These are phyloP conservation scores for Medicago lupulina DNA, from an alignment of 306 rosid species.

Conservation along the genomic window DNA sequence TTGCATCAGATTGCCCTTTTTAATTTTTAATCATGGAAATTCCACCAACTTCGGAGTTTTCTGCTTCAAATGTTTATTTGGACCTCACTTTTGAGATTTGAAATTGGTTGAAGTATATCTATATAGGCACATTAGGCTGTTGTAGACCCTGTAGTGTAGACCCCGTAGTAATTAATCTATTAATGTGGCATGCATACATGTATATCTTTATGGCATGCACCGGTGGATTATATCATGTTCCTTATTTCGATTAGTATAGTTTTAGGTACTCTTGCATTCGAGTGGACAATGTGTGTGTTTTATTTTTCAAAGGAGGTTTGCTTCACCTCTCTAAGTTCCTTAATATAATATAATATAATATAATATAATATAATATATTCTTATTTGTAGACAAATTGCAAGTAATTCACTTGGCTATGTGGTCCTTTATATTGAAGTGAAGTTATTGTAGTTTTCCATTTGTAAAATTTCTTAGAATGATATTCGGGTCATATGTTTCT, in stretches of 20 bases:
- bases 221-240: background rate
- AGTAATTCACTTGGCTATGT: background rate
- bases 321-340: background rate
- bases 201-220: background rate
- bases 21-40: background rate
- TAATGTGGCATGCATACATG: background rate
- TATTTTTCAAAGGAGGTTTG: background rate
- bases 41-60: background rate
- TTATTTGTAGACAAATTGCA: background rate
- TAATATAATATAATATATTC: background rate
- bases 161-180: background rate
- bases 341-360: background rate
- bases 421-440: background rate
- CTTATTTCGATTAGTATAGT: conserved; percentile 2
- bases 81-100: conserved; percentile 21
- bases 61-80: background rate
- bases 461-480: background rate
- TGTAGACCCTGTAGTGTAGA: background rate
- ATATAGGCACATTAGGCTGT: conserved; percentile 2
- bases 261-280: no score
- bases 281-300: background rate
- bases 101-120: conserved; percentile 10
- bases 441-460: background rate
- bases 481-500: background rate
- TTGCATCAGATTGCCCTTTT: background rate